Percentiles rank a stretch among this genome's conserved stretches.
phyloP scores from a whole-genome alignment of 1,284 basidiomycete species.

The Golubevia pallescens region DNA sequence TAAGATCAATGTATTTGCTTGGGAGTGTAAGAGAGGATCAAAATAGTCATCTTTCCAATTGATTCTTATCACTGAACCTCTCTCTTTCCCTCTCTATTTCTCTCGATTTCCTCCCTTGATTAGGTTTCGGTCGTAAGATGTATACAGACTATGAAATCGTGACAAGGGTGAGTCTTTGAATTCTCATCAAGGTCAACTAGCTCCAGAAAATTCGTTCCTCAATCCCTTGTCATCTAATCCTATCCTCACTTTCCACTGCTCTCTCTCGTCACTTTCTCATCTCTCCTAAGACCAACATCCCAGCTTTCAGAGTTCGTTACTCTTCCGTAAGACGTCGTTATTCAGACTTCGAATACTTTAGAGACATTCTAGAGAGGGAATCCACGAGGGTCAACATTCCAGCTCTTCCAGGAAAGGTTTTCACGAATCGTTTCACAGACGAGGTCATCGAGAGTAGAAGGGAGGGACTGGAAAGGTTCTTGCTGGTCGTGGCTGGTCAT shows the following conservation, averaged over 20 bases:
- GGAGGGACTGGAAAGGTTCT: slow-evolving; percentile 91
- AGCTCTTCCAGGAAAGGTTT: slow-evolving; percentile 85
- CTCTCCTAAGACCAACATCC: slow-evolving; percentile 86
- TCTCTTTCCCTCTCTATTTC: neutral
- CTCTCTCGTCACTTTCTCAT: neutral
- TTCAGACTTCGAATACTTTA: slow-evolving; percentile 98
- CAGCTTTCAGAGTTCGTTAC: slow-evolving; percentile 95
- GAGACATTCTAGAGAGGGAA: slow-evolving; percentile 96
- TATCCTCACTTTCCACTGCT: neutral
- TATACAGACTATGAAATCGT: slow-evolving; percentile 99
- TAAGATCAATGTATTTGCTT: too few relatives aligned
- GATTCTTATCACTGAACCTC: neutral
- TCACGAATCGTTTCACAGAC: slow-evolving; percentile 81
- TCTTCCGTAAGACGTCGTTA: slow-evolving; percentile 93
- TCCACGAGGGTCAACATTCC: slow-evolving; percentile 97
- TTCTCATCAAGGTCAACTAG: neutral
- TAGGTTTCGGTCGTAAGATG: slow-evolving; percentile 77
- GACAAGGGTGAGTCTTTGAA: slow-evolving; percentile 79
- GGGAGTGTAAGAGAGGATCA: too few relatives aligned
- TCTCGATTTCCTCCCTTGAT: neutral
- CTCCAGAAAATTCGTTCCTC: neutral
- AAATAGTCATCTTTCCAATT: too few relatives aligned
- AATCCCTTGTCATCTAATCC: neutral
- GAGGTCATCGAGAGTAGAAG: slow-evolving; percentile 91
- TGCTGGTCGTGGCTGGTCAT: slow-evolving; percentile 95